These are phyloP conservation scores for Artemisia tridentata DNA, from an alignment of 129 eudicot species.

Conservation along the genomic window DNA sequence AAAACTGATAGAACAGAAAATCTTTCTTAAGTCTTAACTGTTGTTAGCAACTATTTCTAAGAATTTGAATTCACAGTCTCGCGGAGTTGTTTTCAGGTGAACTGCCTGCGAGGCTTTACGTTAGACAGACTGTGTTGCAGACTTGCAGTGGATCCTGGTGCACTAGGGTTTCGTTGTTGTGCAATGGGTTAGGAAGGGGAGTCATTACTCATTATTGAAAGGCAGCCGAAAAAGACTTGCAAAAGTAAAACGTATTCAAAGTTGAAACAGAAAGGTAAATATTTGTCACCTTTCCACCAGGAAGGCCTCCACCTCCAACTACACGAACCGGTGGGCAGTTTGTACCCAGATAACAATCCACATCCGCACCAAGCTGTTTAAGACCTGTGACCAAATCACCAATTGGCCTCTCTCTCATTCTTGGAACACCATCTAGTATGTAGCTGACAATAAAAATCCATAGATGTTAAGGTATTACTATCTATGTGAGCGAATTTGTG, in stretches of 20 bases:
- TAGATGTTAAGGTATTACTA: not conserved
- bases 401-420: conserved; percentile 98
- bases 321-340: conserved; percentile 95
- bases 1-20: no score
- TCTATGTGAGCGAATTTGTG: not conserved
- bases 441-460: conserved; percentile 48
- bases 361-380: conserved; percentile 95
- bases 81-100: no score
- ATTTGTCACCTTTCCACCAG: conserved; percentile 84
- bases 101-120: no score
- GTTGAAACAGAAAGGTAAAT: not conserved
- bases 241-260: not conserved
- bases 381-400: conserved; percentile 94
- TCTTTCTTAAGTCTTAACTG: no score
- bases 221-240: not conserved
- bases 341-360: conserved; percentile 92
- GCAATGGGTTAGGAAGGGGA: no score
- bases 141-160: no score
- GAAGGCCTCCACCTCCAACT: conserved; percentile 87
- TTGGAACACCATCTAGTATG: conserved; percentile 91
- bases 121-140: no score
- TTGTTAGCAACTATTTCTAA: no score
- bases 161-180: no score
- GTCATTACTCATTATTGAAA: no score
- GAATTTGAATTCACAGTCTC: no score